Conservation (phyloP, 441 rosid species). For the Adansonia grandidieri region DNA sequence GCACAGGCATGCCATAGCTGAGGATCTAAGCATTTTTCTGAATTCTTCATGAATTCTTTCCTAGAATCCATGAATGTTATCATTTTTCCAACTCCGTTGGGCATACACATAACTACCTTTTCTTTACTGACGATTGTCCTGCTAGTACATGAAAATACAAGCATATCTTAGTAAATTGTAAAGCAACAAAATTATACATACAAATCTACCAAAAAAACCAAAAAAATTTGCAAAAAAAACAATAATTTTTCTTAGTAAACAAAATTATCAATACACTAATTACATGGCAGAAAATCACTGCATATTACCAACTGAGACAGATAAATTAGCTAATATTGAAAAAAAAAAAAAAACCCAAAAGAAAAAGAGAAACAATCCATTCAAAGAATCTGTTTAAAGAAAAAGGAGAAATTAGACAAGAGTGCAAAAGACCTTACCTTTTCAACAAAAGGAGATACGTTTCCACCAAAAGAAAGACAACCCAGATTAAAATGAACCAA, state of each 20-base stretch:
- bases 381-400: not conserved
- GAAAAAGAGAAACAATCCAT: not conserved
- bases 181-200: not conserved
- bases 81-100: constrained; percentile 24
- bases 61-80: constrained; percentile 53
- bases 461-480: constrained; percentile 4
- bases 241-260: not conserved
- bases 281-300: not conserved
- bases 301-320: not conserved
- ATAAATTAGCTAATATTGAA: not conserved
- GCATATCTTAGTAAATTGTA: not conserved
- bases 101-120: constrained; percentile 14
- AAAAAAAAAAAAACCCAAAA: too few relatives aligned
- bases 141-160: constrained; percentile 22
- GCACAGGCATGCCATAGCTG: constrained; percentile 99
- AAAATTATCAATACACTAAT: not conserved
- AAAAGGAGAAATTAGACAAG: not conserved
- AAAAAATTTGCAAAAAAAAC: not conserved
- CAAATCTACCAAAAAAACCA: not conserved
- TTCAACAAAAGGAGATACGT: not conserved
- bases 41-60: constrained; percentile 46
- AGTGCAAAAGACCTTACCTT: constrained; percentile 16
- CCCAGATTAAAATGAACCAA: constrained; percentile 16
- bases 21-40: constrained; percentile 81
- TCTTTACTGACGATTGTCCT: constrained; percentile 23